Base-by-base conservation (phyloP, 2,329 filamentous ascomycete genomes). In the Raffaelea ambrosiae region DNA sequence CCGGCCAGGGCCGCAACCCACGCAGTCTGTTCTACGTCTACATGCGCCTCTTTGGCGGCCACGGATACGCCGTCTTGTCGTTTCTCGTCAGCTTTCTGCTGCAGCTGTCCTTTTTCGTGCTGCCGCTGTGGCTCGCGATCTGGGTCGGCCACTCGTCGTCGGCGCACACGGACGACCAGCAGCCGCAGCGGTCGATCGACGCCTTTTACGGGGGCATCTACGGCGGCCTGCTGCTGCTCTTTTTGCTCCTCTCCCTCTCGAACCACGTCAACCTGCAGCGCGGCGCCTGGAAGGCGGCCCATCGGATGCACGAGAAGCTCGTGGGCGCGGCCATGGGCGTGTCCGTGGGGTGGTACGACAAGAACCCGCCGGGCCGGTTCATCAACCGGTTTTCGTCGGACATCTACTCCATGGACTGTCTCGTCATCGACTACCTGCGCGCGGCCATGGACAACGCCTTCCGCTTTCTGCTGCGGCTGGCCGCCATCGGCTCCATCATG, bases 331-430 rank as follows among this genome's bases (percentile, higher is more conserved):
- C 79, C 18, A 66, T 80, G 62, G 64, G 66, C 22, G 77, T 76
- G 3, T 72, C 77, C 1, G 63, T 80, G 11, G 69, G 72, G 4
- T 81, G 76, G 76, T 79, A 75, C 54, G 76, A 77, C 56, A 60
- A 61, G 26, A 61, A 62, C 14, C 64, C 64, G 0, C 57, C 61
- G 4, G 64, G 64, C 7, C 58, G 62, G 3, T 49, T 61, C 8
- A 52, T 60, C 31, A 61, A 61, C 48, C 59, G 64, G 4, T 63
- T 66, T 49, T 59, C 50, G 48, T 59, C 49, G 45, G 76, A 80
- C 50, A 77, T 78, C 58, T 66, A 68, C 18, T 76, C 75, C 0
- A 67, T 80, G 45, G 77, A 80, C 53, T 69, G 66, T 7, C 56
- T 62, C 1, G 59, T 80, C 5, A 66, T 69, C 19, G 61, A 64